These are phyloP conservation scores for Gastrolobium bilobum DNA, from an alignment of 306 rosid species.

Conservation along the genomic window DNA sequence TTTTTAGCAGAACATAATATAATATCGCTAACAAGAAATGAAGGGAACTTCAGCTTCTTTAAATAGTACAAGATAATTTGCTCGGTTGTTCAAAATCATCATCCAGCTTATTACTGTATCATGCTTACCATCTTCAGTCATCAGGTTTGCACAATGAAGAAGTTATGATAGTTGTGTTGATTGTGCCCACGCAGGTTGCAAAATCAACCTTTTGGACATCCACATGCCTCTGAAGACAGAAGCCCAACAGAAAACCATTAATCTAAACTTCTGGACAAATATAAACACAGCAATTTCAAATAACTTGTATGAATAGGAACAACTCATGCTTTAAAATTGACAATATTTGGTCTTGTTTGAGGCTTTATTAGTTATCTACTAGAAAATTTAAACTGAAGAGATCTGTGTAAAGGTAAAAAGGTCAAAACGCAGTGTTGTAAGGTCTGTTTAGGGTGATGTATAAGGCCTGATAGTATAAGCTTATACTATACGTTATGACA, in stretches of 20 bases:
- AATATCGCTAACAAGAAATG: background rate
- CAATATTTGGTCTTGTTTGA: background rate
- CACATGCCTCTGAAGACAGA: background rate
- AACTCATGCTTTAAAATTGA: background rate
- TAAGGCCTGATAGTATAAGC: too few species aligned
- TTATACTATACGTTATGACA: too few species aligned
- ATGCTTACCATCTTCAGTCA: background rate
- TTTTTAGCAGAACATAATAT: background rate
- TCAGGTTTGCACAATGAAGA: background rate
- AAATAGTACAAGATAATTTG: background rate
- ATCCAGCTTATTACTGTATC: background rate
- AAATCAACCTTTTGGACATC: background rate
- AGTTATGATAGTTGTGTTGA: background rate
- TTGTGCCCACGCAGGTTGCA: background rate
- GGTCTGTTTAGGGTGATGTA: too few species aligned
- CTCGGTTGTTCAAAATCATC: background rate
- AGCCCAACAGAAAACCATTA: background rate
- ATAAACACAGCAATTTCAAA: background rate
- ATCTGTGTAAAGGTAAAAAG: background rate
- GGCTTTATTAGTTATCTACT: background rate
- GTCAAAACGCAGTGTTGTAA: background rate
- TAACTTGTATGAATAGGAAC: background rate
- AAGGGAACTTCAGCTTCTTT: background rate
- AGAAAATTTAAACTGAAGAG: background rate
- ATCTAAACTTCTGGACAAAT: background rate